A percentile compares a stretch with the other conserved stretches of the same genome.
These are phyloP conservation scores for Halteria grandinella DNA, from an alignment of 73 alveolate genomes.

Conservation along the genomic window DNA sequence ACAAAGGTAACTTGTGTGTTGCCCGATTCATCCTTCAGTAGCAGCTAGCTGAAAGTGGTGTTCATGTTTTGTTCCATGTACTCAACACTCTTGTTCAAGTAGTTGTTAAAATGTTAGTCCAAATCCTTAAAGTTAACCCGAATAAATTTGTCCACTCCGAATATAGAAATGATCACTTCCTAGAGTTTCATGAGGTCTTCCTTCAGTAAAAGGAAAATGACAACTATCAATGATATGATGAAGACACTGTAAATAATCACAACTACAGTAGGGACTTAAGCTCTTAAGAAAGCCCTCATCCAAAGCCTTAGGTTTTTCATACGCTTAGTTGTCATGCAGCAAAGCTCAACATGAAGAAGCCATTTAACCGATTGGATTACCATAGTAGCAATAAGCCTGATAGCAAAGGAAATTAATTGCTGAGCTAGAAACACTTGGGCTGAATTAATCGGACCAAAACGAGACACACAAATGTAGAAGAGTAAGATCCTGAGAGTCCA, in stretches of 20 bases:
- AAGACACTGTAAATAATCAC: background rate
- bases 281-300: too few species aligned
- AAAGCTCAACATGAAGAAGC: background rate
- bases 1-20: background rate
- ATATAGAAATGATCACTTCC: background rate
- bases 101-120: constrained; percentile 4
- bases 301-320: background rate
- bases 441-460: too few species aligned
- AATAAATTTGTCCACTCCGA: background rate
- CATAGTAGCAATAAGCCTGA: background rate
- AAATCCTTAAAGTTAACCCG: background rate
- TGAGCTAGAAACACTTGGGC: too few species aligned
- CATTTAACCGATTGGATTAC: background rate
- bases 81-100: background rate
- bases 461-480: too few species aligned
- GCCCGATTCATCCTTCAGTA: background rate
- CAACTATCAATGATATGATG: background rate
- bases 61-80: constrained; percentile 15
- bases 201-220: background rate
- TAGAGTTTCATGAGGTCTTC: background rate
- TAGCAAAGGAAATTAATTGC: background rate
- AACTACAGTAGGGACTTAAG: constrained; percentile 1
- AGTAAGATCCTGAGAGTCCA: background rate
- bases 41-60: constrained; percentile 6
- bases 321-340: background rate